These are phyloP conservation scores for Fusarium solani-melongenae DNA, from an alignment of 2,329 filamentous ascomycete genomes.

Conservation along the genomic window DNA sequence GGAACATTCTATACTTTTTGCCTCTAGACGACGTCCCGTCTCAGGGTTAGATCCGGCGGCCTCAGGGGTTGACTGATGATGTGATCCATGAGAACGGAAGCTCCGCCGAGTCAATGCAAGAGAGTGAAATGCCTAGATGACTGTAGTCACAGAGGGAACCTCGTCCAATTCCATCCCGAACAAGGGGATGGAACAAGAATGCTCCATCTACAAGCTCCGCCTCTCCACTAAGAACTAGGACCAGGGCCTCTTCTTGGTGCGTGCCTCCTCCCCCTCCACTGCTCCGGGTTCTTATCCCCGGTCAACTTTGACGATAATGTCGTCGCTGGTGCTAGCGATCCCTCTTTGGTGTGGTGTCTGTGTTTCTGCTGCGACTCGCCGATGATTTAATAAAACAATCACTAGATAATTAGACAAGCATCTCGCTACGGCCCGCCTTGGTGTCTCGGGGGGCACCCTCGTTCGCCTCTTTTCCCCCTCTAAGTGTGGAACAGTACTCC, in stretches of 20 bases:
- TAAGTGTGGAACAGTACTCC: not conserved
- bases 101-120: conserved; percentile 5
- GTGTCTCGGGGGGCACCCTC: conserved; percentile 30
- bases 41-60: not conserved
- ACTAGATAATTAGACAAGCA: not conserved
- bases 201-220: conserved; percentile 4
- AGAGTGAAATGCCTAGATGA: not conserved
- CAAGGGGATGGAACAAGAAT: conserved; percentile 7
- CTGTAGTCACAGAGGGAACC: not conserved
- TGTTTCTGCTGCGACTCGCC: not conserved
- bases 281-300: conserved; percentile 3
- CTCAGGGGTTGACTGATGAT: not conserved
- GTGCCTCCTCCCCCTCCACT: conserved; percentile 12
- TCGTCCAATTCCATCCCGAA: not conserved
- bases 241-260: conserved; percentile 11
- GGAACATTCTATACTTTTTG: conserved; percentile 7
- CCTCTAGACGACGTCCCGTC: not conserved
- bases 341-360: not conserved
- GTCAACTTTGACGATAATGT: conserved; percentile 6
- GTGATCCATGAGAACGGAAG: not conserved
- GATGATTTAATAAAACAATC: not conserved
- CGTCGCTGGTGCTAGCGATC: not conserved
- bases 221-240: not conserved
- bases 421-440: conserved; percentile 29
- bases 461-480: not conserved